A percentile compares a stretch with the other conserved stretches of the same genome.
phyloP scores from a whole-genome alignment of 352 stramenopile species.

The Globisporangium uncinulatum region DNA sequence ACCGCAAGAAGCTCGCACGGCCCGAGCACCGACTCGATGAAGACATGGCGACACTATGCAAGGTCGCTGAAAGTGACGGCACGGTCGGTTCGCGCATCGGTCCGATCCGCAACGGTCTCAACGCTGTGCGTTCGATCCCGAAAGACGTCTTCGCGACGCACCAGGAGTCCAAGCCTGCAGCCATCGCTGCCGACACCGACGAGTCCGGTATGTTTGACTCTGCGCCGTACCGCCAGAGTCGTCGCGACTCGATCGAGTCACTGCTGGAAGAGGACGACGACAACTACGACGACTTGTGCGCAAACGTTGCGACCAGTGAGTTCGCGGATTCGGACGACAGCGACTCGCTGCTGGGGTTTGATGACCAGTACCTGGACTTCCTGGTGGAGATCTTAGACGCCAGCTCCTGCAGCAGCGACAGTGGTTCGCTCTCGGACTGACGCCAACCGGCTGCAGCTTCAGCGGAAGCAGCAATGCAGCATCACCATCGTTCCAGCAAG shows the following conservation, averaged over 20 bases:
- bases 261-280: constrained; percentile 14
- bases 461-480: neutral
- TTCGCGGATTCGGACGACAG: constrained; percentile 13
- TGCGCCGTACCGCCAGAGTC: constrained; percentile 7
- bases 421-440: constrained; percentile 7
- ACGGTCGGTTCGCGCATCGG: constrained; percentile 7
- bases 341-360: constrained; percentile 11
- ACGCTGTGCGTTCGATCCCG: constrained; percentile 9
- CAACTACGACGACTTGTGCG: neutral
- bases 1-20: constrained; percentile 39
- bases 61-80: constrained; percentile 16
- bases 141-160: constrained; percentile 6
- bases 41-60: neutral
- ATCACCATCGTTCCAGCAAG: too few relatives aligned
- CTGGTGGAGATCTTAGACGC: constrained; percentile 12
- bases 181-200: neutral
- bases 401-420: constrained; percentile 4
- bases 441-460: neutral
- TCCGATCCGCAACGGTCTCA: constrained; percentile 12
- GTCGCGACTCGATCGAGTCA: constrained; percentile 12
- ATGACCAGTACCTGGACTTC: constrained; percentile 9
- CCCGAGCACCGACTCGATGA: constrained; percentile 56
- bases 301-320: constrained; percentile 2
- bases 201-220: neutral
- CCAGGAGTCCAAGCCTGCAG: neutral